Percentiles rank a stretch among this genome's conserved stretches.
Evolutionary conservation across 192 early-diverging fungal species (phyloP).

Genomic region (Podila epicladia): DNA sequence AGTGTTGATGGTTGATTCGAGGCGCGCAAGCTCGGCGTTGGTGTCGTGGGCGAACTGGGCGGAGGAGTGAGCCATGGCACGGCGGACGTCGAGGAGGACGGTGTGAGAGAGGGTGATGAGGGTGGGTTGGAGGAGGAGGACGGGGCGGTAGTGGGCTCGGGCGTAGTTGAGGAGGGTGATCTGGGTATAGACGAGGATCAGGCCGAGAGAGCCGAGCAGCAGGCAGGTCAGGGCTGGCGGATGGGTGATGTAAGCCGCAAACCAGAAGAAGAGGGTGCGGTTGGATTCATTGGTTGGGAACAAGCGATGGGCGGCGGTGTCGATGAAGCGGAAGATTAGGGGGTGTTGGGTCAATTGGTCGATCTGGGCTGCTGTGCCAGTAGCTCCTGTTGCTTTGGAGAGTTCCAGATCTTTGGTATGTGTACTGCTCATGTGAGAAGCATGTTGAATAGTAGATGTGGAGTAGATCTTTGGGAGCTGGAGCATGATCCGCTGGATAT

Average conservation of each 20-base stretch:
- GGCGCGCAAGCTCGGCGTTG: conserved; percentile 3
- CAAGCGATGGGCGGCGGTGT: background rate
- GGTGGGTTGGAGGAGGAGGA: background rate
- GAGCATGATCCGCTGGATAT: conserved; percentile 5
- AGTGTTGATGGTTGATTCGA: conserved; percentile 31
- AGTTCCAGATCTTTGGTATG: too few species aligned
- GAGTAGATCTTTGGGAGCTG: background rate
- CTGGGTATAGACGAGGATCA: conserved; percentile 30
- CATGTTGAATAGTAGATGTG: background rate
- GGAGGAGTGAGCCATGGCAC: conserved; percentile 4
- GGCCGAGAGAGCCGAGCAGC: conserved; percentile 26
- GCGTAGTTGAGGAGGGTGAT: conserved; percentile 21
- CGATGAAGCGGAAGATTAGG: conserved; percentile 10
- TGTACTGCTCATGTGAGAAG: too few species aligned
- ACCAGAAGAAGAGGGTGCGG: conserved; percentile 40
- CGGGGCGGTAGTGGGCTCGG: conserved; percentile 13
- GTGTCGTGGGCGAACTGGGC: conserved; percentile 14
- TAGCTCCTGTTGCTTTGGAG: background rate
- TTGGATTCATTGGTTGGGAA: conserved; percentile 17
- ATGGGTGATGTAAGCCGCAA: conserved; percentile 25
- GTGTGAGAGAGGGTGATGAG: conserved; percentile 2
- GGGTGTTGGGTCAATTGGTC: conserved; percentile 17
- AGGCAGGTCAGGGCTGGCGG: conserved; percentile 36
- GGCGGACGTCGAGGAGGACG: background rate
- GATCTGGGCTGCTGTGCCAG: background rate